Conservation (phyloP, 2,329 filamentous ascomycete genomes). For the Diplodia scrobiculata region DNA sequence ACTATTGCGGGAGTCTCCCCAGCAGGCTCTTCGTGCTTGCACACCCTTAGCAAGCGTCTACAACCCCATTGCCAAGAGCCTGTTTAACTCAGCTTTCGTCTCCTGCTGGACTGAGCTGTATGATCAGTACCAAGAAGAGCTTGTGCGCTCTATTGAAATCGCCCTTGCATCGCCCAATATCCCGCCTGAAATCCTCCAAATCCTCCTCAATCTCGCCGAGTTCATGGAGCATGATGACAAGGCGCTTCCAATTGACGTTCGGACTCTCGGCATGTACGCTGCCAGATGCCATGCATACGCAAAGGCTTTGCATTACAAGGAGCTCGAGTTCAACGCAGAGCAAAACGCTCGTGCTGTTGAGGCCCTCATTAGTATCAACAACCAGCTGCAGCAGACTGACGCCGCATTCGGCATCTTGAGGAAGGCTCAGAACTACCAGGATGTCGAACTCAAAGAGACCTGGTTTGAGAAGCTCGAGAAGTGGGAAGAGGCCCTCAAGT, state of each 20-base stretch:
- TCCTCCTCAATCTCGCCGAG: constrained; percentile 92
- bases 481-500: constrained; percentile 94
- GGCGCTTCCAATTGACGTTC: constrained; percentile 93
- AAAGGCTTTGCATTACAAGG: constrained; percentile 98
- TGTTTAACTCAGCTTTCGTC: constrained; percentile 99
- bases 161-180: constrained; percentile 95
- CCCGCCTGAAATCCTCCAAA: constrained; percentile 89
- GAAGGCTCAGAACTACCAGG: constrained; percentile 92
- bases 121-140: constrained; percentile 93
- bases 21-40: constrained; percentile 90
- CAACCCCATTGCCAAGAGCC: constrained; percentile 82
- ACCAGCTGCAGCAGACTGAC: constrained; percentile 97
- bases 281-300: constrained; percentile 97
- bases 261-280: constrained; percentile 89
- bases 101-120: constrained; percentile 99
- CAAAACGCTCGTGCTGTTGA: constrained; percentile 95
- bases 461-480: constrained; percentile 99
- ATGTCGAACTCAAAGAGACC: constrained; percentile 94
- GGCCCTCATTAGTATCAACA: constrained; percentile 98
- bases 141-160: constrained; percentile 92
- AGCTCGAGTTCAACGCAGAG: constrained; percentile 96
- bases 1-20: constrained; percentile 89
- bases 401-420: constrained; percentile 96
- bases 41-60: constrained; percentile 89
- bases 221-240: constrained; percentile 99